Conservation (phyloP, 2,329 filamentous ascomycete genomes). For the Laburnicola sp. region DNA sequence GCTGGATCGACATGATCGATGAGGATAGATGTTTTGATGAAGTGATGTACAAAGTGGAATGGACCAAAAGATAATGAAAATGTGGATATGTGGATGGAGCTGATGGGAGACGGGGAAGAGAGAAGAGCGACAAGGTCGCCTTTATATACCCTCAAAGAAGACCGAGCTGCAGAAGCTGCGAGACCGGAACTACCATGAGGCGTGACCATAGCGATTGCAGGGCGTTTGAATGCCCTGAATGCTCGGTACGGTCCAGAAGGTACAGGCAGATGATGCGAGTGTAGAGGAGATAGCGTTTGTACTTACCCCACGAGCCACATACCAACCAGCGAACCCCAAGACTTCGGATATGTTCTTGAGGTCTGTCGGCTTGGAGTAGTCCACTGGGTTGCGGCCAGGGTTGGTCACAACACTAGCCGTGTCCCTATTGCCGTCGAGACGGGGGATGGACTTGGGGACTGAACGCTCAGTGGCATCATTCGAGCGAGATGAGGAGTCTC, state of each 20-base stretch:
- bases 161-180: not conserved
- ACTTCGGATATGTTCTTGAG: constrained; percentile 45
- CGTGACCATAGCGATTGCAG: not conserved
- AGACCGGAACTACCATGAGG: not conserved
- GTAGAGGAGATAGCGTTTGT: constrained; percentile 16
- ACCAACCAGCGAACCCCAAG: constrained; percentile 41
- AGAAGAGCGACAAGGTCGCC: not conserved
- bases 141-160: constrained; percentile 1
- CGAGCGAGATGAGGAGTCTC: constrained; percentile 31
- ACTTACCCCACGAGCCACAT: constrained; percentile 44
- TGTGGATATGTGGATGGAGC: constrained; percentile 3
- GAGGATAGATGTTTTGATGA: constrained; percentile 5
- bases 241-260: not conserved
- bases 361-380: constrained; percentile 33
- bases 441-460: constrained; percentile 32
- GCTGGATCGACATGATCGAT: constrained; percentile 14
- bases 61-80: not conserved
- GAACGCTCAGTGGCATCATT: constrained; percentile 32
- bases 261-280: not conserved
- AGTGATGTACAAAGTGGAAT: constrained; percentile 1
- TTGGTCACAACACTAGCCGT: constrained; percentile 13
- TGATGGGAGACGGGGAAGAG: not conserved
- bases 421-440: constrained; percentile 43
- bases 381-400: constrained; percentile 9
- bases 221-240: constrained; percentile 6